These are phyloP conservation scores for Naganishia cerealis DNA, from an alignment of 1,284 basidiomycete species.

Conservation along the genomic window DNA sequence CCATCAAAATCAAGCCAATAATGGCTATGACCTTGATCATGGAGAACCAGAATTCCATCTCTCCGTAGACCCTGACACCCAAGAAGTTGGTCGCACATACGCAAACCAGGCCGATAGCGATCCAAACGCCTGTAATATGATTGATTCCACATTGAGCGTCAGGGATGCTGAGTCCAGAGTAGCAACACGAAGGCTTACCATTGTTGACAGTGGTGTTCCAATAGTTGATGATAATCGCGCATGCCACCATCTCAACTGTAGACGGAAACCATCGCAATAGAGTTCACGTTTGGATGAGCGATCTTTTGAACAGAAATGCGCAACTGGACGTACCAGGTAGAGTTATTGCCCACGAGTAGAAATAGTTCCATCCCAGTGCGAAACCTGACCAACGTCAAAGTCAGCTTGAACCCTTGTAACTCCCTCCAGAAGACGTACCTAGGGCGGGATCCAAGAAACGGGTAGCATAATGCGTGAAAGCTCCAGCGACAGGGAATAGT, in stretches of 20 bases:
- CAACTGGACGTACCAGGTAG: conserved; percentile 42
- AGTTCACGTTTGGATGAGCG: conserved; percentile 44
- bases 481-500: conserved; percentile 49
- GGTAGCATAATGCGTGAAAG: conserved; percentile 50
- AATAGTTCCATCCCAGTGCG: conserved; percentile 50
- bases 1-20: conserved; percentile 64
- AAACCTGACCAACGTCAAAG: conserved; percentile 32
- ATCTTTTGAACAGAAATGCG: conserved; percentile 50
- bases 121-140: conserved; percentile 59
- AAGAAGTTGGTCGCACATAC: conserved; percentile 73
- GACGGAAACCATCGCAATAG: conserved; percentile 58
- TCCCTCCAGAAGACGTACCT: conserved; percentile 49
- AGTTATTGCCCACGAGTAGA: conserved; percentile 44
- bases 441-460: conserved; percentile 60
- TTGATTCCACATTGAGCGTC: conserved; percentile 50
- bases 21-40: conserved; percentile 76
- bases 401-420: conserved; percentile 31
- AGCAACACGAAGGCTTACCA: conserved; percentile 14
- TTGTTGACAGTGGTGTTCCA: conserved; percentile 66
- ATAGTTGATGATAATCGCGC: conserved; percentile 70
- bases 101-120: conserved; percentile 62
- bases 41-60: conserved; percentile 69
- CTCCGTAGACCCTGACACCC: conserved; percentile 68
- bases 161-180: conserved; percentile 27
- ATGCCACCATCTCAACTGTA: conserved; percentile 69